These are phyloP conservation scores for Haematococcus sp. DNA, from an alignment of 139 green algal genomes.

Conservation along the genomic window DNA sequence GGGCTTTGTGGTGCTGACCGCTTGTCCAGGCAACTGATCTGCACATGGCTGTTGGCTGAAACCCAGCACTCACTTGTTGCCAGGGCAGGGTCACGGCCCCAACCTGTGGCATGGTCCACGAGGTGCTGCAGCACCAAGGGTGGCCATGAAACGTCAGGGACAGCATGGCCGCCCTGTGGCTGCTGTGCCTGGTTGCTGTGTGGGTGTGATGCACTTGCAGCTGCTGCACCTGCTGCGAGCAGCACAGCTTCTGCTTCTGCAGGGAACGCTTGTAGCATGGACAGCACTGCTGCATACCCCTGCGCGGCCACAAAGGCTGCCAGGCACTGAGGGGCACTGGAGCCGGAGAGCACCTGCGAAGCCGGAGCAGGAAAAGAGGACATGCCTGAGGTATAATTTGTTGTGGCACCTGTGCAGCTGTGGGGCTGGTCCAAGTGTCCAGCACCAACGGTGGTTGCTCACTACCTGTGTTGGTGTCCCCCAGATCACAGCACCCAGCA, in stretches of 20 bases:
- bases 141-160: not conserved
- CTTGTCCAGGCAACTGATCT: no score
- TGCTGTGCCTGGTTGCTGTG: not conserved
- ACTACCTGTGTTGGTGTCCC: not conserved
- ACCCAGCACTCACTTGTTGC: no score
- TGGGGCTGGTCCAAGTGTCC: not conserved
- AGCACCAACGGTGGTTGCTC: not conserved
- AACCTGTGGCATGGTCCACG: no score
- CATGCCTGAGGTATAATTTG: not conserved
- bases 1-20: no score
- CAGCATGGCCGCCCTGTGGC: not conserved
- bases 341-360: not conserved
- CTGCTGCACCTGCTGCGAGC: constrained; percentile 3
- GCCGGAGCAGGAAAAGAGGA: not conserved
- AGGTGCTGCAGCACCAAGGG: no score
- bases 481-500: no score
- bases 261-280: not conserved
- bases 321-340: not conserved
- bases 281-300: not conserved
- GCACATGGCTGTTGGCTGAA: no score
- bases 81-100: no score
- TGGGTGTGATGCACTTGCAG: not conserved
- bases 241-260: not conserved
- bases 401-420: not conserved
- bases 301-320: not conserved